Evolutionary conservation across 192 early-diverging fungal species (phyloP).

Genomic region (Backusella tarrabulga): DNA sequence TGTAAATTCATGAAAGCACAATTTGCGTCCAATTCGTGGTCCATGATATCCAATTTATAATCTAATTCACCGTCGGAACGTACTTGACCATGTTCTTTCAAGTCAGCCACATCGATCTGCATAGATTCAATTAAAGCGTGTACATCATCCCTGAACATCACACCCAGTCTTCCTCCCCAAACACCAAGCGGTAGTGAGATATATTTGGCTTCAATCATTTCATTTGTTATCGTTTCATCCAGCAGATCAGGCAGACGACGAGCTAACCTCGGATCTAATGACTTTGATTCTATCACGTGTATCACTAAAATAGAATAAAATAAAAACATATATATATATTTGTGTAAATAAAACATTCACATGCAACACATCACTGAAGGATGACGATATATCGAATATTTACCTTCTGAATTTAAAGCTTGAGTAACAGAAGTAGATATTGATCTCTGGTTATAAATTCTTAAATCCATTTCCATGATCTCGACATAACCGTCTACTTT

Average conservation of each 20-base stretch:
- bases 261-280: slow-evolving; percentile 11
- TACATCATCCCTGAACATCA: slow-evolving; percentile 28
- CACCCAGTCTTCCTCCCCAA: slow-evolving; percentile 33
- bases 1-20: slow-evolving; percentile 28
- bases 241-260: slow-evolving; percentile 10
- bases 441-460: slow-evolving; percentile 14
- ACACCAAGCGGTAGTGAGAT: slow-evolving; percentile 28
- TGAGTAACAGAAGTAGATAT: neutral
- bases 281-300: slow-evolving; percentile 14
- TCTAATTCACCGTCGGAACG: slow-evolving; percentile 4
- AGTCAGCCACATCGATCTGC: neutral
- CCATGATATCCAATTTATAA: slow-evolving; percentile 7
- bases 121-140: slow-evolving; percentile 11
- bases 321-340: neutral
- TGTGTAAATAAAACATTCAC: neutral
- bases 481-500: slow-evolving; percentile 30
- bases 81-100: neutral
- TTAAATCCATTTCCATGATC: slow-evolving; percentile 31
- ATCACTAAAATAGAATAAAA: slow-evolving; percentile 5
- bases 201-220: slow-evolving; percentile 1
- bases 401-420: slow-evolving; percentile 30
- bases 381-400: neutral
- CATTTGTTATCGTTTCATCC: neutral
- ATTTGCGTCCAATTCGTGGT: slow-evolving; percentile 14
- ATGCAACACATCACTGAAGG: neutral